Conservation (phyloP, 2,329 filamentous ascomycete species). For the Diplodia mutila region DNA sequence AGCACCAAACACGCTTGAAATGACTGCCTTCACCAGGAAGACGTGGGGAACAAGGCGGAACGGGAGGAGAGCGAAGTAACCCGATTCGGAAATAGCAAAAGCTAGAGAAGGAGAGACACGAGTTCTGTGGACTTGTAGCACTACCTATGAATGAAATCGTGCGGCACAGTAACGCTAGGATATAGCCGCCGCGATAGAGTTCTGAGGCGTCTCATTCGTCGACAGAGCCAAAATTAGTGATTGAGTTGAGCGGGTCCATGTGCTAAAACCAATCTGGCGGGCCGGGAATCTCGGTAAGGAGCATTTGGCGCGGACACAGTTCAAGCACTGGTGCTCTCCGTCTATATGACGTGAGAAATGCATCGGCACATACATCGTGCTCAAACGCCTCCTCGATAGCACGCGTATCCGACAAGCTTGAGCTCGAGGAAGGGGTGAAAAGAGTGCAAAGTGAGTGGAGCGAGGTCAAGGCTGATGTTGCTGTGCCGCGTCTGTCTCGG, state of each 20-base stretch:
- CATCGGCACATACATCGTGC: no score
- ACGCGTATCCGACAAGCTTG: neutral
- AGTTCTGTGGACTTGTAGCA: neutral
- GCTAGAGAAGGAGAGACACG: neutral
- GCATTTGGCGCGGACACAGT: neutral
- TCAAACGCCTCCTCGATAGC: neutral
- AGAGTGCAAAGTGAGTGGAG: neutral
- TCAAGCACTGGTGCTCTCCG: no score
- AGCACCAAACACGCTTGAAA: neutral
- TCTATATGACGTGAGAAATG: no score
- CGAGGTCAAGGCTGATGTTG: neutral
- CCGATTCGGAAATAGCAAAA: neutral
- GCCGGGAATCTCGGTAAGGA: neutral
- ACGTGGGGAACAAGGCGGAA: neutral
- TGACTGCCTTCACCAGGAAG: neutral
- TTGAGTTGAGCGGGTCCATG: neutral
- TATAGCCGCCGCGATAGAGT: neutral
- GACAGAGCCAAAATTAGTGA: neutral
- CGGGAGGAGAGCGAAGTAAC: neutral
- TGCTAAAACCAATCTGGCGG: neutral
- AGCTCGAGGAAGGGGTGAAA: neutral
- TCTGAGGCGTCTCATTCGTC: neutral
- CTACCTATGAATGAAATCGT: conserved; percentile 4
- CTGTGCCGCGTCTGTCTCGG: neutral
- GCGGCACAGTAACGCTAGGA: neutral